Evolutionary conservation across 768 basidiomycete species (phyloP), one percentile per base, ranked within the genome.

Genomic region (Mycena amicta): DNA sequence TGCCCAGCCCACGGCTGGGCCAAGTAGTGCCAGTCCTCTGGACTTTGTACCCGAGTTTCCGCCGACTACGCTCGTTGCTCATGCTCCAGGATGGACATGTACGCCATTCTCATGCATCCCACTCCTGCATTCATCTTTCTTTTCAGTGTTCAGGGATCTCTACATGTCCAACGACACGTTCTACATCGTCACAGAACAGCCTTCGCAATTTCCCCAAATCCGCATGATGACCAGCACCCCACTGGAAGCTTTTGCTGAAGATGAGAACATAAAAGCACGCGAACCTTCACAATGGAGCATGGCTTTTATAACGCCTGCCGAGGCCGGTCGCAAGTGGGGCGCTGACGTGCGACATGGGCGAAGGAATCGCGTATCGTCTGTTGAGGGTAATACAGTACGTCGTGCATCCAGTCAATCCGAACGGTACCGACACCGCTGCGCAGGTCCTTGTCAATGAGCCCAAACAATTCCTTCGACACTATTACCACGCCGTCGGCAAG

Each of bases 81-180:
- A 63, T 47, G 62, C 62, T 6, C 62, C 62, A 5, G 62, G 62
- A 26, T 63, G 62, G 62, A 63, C 62, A 13, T 22, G 62, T 63
- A 39, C 50, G 62, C 12, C 5, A 41, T 43, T 20, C 31, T n/a
- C 16, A 20, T 6, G 11, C 13, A 18, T 25, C 49, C 20, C 23
- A 12, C 15, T 50, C 11, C 18, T 23, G 12, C 27, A 11, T 55
- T 50, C 6, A n/a, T 25, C 43, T 31, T 13, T 20, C 20, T 2
- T 18, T 25, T 15, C 22, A 63, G 58, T 87, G 45, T 87, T 87
- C 68, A 76, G 77, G 23, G 81, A 87, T 63, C 66, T 89, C 11
- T 89, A 88, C 74, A 83, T 93, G 85, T 83, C 86, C 47, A 89
- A 93, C 61, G 90, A 90, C 6, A 93, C 92, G 0, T 80, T 93